phyloP scores from a whole-genome alignment of 2,329 filamentous ascomycete genomes.

The Pestalotiopsis sp. region DNA sequence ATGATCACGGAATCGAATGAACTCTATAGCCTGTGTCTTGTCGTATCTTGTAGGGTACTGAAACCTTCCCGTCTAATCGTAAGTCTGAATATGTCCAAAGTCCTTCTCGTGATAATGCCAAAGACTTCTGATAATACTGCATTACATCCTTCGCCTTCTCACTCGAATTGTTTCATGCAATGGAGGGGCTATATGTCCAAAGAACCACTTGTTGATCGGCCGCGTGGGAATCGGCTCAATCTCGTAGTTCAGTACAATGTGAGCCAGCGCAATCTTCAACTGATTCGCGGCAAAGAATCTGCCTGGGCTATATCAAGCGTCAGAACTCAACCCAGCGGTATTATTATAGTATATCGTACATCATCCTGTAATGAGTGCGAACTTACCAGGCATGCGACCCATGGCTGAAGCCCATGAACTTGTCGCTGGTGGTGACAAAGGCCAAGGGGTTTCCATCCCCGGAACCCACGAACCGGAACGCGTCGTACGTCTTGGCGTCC shows the following conservation, averaged over 20 bases:
- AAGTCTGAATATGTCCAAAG: too few species aligned
- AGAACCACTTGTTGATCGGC: slow-evolving; percentile 30
- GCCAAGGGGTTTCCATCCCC: slow-evolving; percentile 22
- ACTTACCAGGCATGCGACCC: slow-evolving; percentile 39
- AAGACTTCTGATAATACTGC: not conserved
- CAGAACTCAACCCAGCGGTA: not conserved
- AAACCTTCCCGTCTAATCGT: too few species aligned
- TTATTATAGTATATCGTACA: too few species aligned
- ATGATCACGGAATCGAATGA: too few species aligned
- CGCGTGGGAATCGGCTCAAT: slow-evolving; percentile 32
- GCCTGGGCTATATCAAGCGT: slow-evolving; percentile 29
- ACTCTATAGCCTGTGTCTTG: not conserved
- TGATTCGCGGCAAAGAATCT: slow-evolving; percentile 43
- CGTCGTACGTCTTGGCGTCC: slow-evolving; percentile 35
- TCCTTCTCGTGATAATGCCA: accelerated
- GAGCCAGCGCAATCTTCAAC: slow-evolving; percentile 38
- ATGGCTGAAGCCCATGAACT: slow-evolving; percentile 39
- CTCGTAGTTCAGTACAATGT: slow-evolving; percentile 38
- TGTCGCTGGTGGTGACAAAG: slow-evolving; percentile 34
- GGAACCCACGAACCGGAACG: slow-evolving; percentile 38
- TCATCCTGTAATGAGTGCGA: not conserved
- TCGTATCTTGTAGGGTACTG: not conserved
- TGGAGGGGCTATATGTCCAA: slow-evolving; percentile 32
- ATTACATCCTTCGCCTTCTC: slow-evolving; percentile 16
- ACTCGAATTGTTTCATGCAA: slow-evolving; percentile 26